These are phyloP conservation scores for Ustilago shanxiensis DNA, from an alignment of 1,284 basidiomycete species.

Conservation along the genomic window DNA sequence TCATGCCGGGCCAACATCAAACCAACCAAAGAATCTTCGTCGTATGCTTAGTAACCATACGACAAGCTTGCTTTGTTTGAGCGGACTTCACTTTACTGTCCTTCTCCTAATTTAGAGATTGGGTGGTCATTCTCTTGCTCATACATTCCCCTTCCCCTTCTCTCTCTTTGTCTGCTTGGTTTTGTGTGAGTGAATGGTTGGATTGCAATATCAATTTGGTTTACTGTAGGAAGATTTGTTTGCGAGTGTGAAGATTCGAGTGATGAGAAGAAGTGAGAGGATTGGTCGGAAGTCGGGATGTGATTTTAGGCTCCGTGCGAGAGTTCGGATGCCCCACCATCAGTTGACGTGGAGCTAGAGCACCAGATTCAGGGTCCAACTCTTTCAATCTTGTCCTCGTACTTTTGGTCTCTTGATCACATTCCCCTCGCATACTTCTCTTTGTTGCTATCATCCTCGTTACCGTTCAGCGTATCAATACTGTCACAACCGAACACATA, in stretches of 20 bases:
- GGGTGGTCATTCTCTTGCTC: slow-evolving; percentile 50
- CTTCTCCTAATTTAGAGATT: background rate
- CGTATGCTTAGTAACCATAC: slow-evolving; percentile 7
- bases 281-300: background rate
- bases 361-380: slow-evolving; percentile 24
- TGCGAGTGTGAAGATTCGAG: background rate
- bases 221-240: background rate
- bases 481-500: too few species aligned
- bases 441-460: too few species aligned
- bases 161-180: background rate
- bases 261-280: background rate
- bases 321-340: background rate
- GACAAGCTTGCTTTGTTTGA: slow-evolving; percentile 8
- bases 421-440: too few species aligned
- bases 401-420: too few species aligned
- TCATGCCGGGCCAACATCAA: slow-evolving; percentile 64
- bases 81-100: slow-evolving; percentile 60
- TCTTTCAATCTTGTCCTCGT: too few species aligned
- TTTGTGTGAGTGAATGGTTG: too few species aligned
- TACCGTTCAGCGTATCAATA: too few species aligned
- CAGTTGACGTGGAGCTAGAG: slow-evolving; percentile 16
- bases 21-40: background rate
- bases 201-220: background rate
- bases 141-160: slow-evolving; percentile 23
- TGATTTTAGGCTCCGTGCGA: background rate